Evolutionary conservation across 129 eudicot species (phyloP).

Genomic region (Artemisia tridentata): DNA sequence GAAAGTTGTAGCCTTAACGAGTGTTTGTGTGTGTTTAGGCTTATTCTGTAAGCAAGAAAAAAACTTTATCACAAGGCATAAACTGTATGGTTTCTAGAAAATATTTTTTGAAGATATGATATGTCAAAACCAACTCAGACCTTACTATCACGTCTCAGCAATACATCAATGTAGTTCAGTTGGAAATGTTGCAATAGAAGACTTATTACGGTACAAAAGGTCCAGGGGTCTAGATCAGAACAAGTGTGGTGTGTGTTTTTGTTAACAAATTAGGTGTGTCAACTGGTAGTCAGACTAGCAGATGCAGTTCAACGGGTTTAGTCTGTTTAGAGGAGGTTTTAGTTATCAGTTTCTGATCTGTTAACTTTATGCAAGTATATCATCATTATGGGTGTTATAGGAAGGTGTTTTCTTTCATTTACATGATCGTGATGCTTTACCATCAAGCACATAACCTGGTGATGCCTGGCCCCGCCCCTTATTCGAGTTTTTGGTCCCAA

Average conservation of each 20-base stretch:
- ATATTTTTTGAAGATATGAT: too few relatives aligned
- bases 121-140: too few relatives aligned
- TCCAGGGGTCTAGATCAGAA: background rate
- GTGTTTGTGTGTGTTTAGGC: too few relatives aligned
- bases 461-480: background rate
- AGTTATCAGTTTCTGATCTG: background rate
- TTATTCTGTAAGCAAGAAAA: too few relatives aligned
- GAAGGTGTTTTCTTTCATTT: background rate
- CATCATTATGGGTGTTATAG: too few relatives aligned
- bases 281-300: background rate
- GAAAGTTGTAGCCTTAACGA: too few relatives aligned
- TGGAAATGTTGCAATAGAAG: too few relatives aligned
- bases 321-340: background rate
- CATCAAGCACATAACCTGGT: background rate
- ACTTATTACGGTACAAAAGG: background rate
- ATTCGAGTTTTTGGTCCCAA: background rate
- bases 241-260: background rate
- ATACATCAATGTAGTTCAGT: too few relatives aligned
- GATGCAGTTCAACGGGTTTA: too few relatives aligned
- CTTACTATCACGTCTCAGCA: too few relatives aligned
- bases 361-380: background rate
- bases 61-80: too few relatives aligned
- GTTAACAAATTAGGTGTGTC: background rate
- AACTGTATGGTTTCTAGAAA: too few relatives aligned
- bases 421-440: background rate